Base-by-base conservation (phyloP, 345 rosid genomes). In the Conringia planisiliqua region DNA sequence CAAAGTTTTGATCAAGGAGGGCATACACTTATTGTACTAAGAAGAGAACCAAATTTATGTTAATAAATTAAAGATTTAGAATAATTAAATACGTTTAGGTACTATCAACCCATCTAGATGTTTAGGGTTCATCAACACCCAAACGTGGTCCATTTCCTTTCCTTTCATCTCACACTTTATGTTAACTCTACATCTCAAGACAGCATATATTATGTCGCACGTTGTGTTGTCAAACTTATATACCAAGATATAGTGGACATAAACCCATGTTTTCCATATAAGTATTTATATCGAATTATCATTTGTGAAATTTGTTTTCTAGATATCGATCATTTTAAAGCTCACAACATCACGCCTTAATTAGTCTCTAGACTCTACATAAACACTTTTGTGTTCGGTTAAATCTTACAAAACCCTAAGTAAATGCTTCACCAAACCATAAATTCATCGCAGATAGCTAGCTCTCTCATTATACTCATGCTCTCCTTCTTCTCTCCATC, bases 221-320 rank as follows among this genome's bases (percentile, higher is more conserved):
- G 80, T 46, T 64, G 68, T 77, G 72, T 76, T 70, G 80, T 76
- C 76, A 77, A 64, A 32, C 60, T 71, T 77, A 70, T 77, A 77
- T 65, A 77, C 76, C 44, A 48, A 55, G 58, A 27, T 65, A 77
- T 50, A 71, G 72, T 64, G 62, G 80, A 71, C 80, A 77, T 55
- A 35, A 64, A 11, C 44, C 75, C 40, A 35, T 55, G 35, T 9
- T 70, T 70, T 44, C 60, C 33, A 35, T 46, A 70, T 44, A 40
- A 16, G 61, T 69, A 70, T 75, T 58, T 50, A 63, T n/a, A 76
- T 72, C 64, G 48, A 76, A 70, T 76, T 75, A 76, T 76, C 60
- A 17, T 76, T 63, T 18, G 60, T 76, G 80, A 76, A 76, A 76
- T 70, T 76, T 76, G 66, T 33, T 2, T 33, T 68, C 56, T 63